Percentiles rank a stretch among this genome's conserved stretches.
Conservation (phyloP, 2,329 filamentous ascomycete genomes). For the Fusarium pilosicola region DNA sequence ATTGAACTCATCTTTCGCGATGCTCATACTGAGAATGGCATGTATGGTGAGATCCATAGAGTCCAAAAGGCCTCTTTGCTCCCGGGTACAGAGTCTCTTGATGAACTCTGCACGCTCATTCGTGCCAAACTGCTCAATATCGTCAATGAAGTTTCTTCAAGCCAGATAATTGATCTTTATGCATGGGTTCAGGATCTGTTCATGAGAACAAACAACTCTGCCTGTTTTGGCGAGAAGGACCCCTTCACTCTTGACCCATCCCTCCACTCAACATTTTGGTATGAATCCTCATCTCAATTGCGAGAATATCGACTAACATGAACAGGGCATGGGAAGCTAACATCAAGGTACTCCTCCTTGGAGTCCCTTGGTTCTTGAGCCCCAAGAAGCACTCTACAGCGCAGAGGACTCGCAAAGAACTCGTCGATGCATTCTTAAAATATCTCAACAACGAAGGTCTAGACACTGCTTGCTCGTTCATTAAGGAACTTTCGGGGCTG, state of each 20-base stretch:
- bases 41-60: slow-evolving; percentile 36
- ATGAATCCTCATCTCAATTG: fast-evolving
- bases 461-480: slow-evolving; percentile 26
- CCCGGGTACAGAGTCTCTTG: slow-evolving; percentile 27
- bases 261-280: slow-evolving; percentile 17
- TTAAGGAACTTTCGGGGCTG: slow-evolving; percentile 18
- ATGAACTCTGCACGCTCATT: slow-evolving; percentile 16
- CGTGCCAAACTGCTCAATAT: slow-evolving; percentile 9
- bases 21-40: slow-evolving; percentile 37
- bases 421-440: slow-evolving; percentile 23
- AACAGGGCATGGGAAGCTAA: slow-evolving; percentile 32
- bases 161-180: slow-evolving; percentile 20
- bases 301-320: background rate
- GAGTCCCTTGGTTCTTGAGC: slow-evolving; percentile 33
- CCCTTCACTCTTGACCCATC: slow-evolving; percentile 25
- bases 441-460: slow-evolving; percentile 18
- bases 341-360: slow-evolving; percentile 24
- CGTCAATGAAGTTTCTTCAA: slow-evolving; percentile 15
- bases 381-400: slow-evolving; percentile 19
- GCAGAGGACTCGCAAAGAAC: slow-evolving; percentile 12
- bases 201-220: slow-evolving; percentile 37
- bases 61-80: slow-evolving; percentile 31
- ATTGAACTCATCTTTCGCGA: slow-evolving; percentile 38
- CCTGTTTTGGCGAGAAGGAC: slow-evolving; percentile 33
- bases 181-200: slow-evolving; percentile 29